Evolutionary conservation across 495 filamentous ascomycete species (phyloP), one percentile per base, ranked within the genome.

Genomic region (Trichoderma asperelloides): DNA sequence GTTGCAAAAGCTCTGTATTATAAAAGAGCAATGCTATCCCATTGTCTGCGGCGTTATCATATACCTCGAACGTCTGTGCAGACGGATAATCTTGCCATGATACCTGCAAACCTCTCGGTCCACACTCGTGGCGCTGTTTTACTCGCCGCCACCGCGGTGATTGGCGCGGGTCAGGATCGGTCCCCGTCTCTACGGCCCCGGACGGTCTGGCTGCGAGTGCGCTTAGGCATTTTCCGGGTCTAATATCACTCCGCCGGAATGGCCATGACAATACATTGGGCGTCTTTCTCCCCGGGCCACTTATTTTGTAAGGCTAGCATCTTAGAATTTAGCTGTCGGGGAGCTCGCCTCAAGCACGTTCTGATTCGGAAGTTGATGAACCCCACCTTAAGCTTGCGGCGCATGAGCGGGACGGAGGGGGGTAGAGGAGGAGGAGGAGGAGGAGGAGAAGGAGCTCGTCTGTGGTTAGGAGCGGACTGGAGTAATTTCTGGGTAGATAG

Each of bases 151-250:
- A 7, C 28, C 23, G 9, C 55, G 23, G 55, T 60, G 55, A 60
- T 60, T 60, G 55, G 55, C 27, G 55, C 55, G 55, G 55, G 55
- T 60, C 55, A 30, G 55, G 27, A 30, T 27, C 27, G 55, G 55
- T 28, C 55, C 21, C 55, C 55, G 55, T 60, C 55, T 60, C 27
- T 28, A 60, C 55, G 55, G 55, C 55, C 55, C 55, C 55, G 27
- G 27, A 60, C 27, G 25, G 25, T 25, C 21, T 55, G 49, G 49
- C 21, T 27, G n/a, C 9, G n/a, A 55, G n/a, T 33, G 55, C 55
- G 55, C 55, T 33, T 60, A 30, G 55, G 55, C 25, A 60, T 60
- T 60, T 47, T 60, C 55, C 27, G 55, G 55, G 55, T 30, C 25
- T 3, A 23, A 33, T 60, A 60, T 60, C 27, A 25, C 23, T 12